Base-by-base conservation (phyloP, 2,329 filamentous ascomycete species). In the Aspergillus pseudoviridinutans region DNA sequence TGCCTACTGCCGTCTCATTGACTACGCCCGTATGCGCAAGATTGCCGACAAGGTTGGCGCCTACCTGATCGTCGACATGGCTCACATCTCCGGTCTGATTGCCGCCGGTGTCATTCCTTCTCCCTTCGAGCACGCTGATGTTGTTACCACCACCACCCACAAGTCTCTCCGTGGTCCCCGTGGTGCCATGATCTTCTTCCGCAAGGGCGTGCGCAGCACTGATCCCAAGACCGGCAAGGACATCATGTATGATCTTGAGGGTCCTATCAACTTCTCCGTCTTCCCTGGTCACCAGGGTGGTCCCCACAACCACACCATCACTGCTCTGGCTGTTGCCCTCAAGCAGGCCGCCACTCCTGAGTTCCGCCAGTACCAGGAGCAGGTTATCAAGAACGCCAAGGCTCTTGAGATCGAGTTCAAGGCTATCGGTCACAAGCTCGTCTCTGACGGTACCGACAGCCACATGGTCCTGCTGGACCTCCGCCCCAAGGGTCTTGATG, bases 251-350 rank as follows among this genome's bases (percentile, higher is more conserved):
- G 88, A 97, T 70, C 88, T 99, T 46, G 94, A 97, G 76, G 84
- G 83, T 28, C 90, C 92, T 56, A 99, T 99, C 80, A 99, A 99
- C 79, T 85, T 87, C 67, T 96, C 93, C 56, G 94, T 99, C 60
- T 99, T 99, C 82, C 94, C 94, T 17, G 94, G 94, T 56, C 94
- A 99, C 78, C 94, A 99, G 76, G 94, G 94, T 73, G 94, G 94
- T 25, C 94, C 94, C 54, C 94, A 99, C 80, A 99, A 99, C 81
- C 94, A 99, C 82, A 99, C 94, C 67, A 99, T 99, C 75, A 95
- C 94, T 38, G 94, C 94, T 49, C 83, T 99, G 28, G 87, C 94
- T 22, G 94, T 99, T 51, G 94, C 94, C 12, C 83, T 99, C 58
- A 95, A 96, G 80, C 94, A 99, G 78, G 91, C 91, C 3, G 91